Conservation (phyloP, 345 rosid genomes). For the Moricandia moricandioides region DNA sequence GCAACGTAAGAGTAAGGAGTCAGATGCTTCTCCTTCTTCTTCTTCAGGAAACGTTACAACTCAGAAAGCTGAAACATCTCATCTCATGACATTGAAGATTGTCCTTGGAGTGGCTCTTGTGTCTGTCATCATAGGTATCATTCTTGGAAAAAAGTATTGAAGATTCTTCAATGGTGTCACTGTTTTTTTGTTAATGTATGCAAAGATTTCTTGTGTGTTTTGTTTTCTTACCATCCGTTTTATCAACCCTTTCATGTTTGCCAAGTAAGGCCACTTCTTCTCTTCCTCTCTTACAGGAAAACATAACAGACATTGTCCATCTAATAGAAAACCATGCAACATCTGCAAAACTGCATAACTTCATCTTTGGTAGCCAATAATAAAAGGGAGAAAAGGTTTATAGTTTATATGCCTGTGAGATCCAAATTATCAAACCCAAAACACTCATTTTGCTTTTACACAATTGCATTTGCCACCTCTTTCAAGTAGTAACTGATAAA, state of each 20-base stretch:
- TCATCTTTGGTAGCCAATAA: background rate
- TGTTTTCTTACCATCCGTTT: background rate
- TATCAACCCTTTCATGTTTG: background rate
- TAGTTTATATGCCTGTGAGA: conserved; percentile 11
- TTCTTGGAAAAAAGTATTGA: conserved; percentile 74
- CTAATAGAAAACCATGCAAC: background rate
- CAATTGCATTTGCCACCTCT: conserved; percentile 28
- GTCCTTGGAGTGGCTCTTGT: conserved; percentile 61
- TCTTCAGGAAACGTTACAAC: conserved; percentile 35
- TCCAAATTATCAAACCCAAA: background rate
- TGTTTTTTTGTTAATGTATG: too few species aligned
- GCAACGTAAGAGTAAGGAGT: conserved; percentile 58
- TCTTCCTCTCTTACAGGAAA: too few species aligned
- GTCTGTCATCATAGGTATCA: conserved; percentile 64
- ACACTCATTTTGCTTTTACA: conserved; percentile 12
- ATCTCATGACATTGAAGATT: conserved; percentile 48
- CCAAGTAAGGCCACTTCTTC: too few species aligned
- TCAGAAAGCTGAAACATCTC: conserved; percentile 35
- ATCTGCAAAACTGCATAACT: background rate
- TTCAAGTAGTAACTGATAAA: conserved; percentile 1
- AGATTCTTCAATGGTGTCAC: too few species aligned
- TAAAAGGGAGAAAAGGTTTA: background rate
- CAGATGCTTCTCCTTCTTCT: conserved; percentile 43
- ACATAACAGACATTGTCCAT: too few species aligned
- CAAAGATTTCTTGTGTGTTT: too few species aligned